Evolutionary conservation across 768 basidiomycete species (phyloP).

Genomic region (Cubamyces lactineus): DNA sequence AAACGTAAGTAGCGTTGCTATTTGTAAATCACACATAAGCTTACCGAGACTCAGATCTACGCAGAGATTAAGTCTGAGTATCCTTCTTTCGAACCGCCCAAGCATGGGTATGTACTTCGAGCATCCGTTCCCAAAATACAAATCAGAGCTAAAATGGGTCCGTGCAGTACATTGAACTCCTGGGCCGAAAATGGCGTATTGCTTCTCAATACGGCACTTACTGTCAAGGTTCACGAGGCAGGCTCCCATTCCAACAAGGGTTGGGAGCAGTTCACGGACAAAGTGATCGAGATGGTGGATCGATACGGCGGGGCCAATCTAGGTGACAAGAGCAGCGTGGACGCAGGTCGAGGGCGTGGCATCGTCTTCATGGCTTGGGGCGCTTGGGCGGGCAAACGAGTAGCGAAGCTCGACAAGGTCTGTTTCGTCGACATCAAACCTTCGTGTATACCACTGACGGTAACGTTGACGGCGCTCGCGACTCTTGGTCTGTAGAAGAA

Average conservation of each 20-base stretch:
- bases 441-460: not conserved
- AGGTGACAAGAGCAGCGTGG: constrained; percentile 33
- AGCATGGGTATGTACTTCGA: constrained; percentile 70
- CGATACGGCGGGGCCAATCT: constrained; percentile 77
- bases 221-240: constrained; percentile 74
- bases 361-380: constrained; percentile 93
- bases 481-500: constrained; percentile 54
- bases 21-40: constrained; percentile 8
- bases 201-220: constrained; percentile 90
- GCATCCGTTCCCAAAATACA: not conserved
- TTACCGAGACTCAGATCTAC: constrained; percentile 65
- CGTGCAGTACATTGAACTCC: constrained; percentile 69
- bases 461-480: not conserved
- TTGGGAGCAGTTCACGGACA: constrained; percentile 90
- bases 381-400: constrained; percentile 80
- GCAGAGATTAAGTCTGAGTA: constrained; percentile 83
- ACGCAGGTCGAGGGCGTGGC: constrained; percentile 65
- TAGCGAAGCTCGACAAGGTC: constrained; percentile 76
- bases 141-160: constrained; percentile 3
- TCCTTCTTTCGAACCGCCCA: constrained; percentile 75
- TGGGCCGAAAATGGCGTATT: constrained; percentile 90
- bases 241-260: constrained; percentile 85
- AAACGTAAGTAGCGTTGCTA: constrained; percentile 56
- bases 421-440: constrained; percentile 23
- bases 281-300: constrained; percentile 78